Conservation (phyloP, 306 rosid species). For the Gynostemma pentaphyllum region DNA sequence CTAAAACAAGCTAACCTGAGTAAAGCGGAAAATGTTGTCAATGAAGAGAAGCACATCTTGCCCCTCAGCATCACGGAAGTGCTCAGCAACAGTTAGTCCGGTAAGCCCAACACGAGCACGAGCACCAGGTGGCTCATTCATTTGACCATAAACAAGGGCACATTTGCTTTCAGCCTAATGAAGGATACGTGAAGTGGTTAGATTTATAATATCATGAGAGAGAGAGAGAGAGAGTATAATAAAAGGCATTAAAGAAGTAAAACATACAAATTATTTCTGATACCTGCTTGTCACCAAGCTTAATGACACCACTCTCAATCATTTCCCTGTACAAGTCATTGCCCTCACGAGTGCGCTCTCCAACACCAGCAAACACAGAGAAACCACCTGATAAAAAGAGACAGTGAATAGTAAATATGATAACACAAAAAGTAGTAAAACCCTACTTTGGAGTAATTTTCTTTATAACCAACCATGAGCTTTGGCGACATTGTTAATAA, state of each 20-base stretch:
- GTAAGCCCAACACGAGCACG: conserved; percentile 99
- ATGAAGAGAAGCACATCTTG: conserved; percentile 99
- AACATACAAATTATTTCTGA: neutral
- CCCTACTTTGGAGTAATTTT: neutral
- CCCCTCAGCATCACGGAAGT: conserved; percentile 98
- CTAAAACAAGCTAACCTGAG: conserved; percentile 43
- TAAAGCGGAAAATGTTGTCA: conserved; percentile 96
- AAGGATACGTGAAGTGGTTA: neutral
- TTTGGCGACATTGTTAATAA: conserved; percentile 94
- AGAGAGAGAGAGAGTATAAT: neutral
- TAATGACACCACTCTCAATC: conserved; percentile 99
- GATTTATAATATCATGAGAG: neutral
- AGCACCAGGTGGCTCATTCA: conserved; percentile 99
- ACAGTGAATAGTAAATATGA: conserved; percentile 4
- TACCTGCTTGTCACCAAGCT: conserved; percentile 97
- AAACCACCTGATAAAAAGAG: conserved; percentile 66
- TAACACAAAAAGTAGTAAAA: neutral
- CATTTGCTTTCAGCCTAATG: conserved; percentile 88
- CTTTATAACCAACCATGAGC: conserved; percentile 59
- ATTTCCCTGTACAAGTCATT: conserved; percentile 97
- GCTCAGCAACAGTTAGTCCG: conserved; percentile 92
- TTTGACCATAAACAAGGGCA: conserved; percentile 97
- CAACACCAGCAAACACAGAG: conserved; percentile 99
- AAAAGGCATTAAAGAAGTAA: neutral
- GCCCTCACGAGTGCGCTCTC: conserved; percentile 96